Percentiles rank a stretch among this genome's conserved stretches.
Evolutionary conservation across 73 alveolate genomes (phyloP).

Genomic region (Paramecium sonneborni): DNA sequence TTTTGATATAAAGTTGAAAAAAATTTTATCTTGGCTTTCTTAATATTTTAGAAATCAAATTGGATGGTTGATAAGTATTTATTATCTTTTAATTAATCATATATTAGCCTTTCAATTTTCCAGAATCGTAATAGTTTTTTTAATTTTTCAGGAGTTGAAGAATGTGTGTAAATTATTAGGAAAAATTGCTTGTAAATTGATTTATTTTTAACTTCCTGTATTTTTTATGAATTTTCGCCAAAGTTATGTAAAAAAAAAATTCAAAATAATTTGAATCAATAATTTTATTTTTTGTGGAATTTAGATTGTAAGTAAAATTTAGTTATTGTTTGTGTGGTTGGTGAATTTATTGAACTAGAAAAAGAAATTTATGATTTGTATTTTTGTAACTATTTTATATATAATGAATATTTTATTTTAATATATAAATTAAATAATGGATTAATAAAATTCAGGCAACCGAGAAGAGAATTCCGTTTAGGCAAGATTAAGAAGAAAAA

Average conservation of each 20-base stretch:
- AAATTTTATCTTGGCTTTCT: neutral
- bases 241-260: neutral
- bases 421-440: slow-evolving; percentile 12
- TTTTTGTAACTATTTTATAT: neutral
- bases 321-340: neutral
- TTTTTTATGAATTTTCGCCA: neutral
- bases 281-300: neutral
- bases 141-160: neutral
- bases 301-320: neutral
- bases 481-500: slow-evolving; percentile 45
- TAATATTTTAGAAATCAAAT: too few relatives aligned
- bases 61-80: too few relatives aligned
- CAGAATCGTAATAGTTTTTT: neutral
- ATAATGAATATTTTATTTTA: neutral
- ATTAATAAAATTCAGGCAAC: neutral
- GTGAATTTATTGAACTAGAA: neutral
- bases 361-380: neutral
- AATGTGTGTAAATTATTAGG: slow-evolving; percentile 14
- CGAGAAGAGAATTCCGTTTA: neutral
- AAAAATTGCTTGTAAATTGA: neutral
- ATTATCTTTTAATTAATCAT: too few relatives aligned
- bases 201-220: neutral
- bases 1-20: neutral
- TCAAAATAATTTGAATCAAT: neutral
- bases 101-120: neutral